Evolutionary conservation across 73 alveolate species (phyloP).

Genomic region (Tetrahymena malaccensis): DNA sequence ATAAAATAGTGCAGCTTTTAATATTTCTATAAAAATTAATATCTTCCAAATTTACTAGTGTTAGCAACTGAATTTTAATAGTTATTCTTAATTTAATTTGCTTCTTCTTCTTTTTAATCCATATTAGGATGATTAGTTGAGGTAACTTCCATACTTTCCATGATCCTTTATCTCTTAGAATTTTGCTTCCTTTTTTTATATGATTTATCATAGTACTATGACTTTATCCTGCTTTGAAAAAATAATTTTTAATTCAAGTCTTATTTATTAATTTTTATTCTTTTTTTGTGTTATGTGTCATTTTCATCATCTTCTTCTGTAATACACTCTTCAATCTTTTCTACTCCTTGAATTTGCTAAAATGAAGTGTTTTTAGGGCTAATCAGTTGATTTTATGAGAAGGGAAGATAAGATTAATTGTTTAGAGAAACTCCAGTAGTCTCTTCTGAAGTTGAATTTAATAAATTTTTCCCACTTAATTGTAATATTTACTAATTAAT

Average conservation of each 20-base stretch:
- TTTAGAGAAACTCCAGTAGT: neutral
- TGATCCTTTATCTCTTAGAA: neutral
- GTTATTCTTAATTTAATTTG: neutral
- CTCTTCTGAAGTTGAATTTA: neutral
- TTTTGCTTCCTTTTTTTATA: neutral
- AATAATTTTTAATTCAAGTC: neutral
- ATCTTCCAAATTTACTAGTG: neutral
- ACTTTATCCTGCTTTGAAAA: neutral
- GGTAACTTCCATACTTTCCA: neutral
- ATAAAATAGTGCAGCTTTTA: neutral
- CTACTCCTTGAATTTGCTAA: neutral
- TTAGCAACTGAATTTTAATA: neutral
- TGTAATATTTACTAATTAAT: neutral
- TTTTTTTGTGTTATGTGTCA: neutral
- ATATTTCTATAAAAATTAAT: neutral
- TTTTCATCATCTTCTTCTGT: neutral
- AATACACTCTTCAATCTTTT: neutral
- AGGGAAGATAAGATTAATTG: neutral
- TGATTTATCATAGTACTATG: neutral
- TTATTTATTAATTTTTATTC: neutral
- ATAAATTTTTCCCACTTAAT: neutral
- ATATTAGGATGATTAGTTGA: neutral
- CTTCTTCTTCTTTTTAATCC: neutral
- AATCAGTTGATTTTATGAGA: neutral
- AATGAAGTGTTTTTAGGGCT: neutral